These are phyloP conservation scores for Eruca vesicaria DNA, from an alignment of 441 rosid genomes.

Conservation along the genomic window DNA sequence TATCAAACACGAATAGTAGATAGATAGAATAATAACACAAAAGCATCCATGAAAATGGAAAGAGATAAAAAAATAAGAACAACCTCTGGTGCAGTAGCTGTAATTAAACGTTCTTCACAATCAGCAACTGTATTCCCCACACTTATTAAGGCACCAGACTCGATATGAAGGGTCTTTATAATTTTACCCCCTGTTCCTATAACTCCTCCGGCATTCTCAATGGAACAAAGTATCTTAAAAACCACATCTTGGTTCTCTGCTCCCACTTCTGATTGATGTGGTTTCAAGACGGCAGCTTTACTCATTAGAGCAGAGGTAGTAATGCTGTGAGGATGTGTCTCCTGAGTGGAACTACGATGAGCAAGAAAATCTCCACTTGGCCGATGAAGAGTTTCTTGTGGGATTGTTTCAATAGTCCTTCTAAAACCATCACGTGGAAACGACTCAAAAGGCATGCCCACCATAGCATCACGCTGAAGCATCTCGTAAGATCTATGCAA, in stretches of 20 bases:
- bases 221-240: conserved; percentile 73
- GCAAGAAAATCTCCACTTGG: conserved; percentile 41
- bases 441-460: conserved; percentile 35
- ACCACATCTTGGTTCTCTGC: conserved; percentile 51
- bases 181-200: conserved; percentile 87
- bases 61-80: conserved; percentile 10
- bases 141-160: conserved; percentile 75
- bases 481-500: conserved; percentile 41
- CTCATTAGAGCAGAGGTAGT: conserved; percentile 43
- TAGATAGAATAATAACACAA: conserved; percentile 6
- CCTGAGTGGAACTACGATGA: conserved; percentile 39
- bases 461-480: conserved; percentile 35
- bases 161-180: conserved; percentile 67
- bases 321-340: conserved; percentile 43
- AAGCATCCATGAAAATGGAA: conserved; percentile 10
- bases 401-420: conserved; percentile 36
- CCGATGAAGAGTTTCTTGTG: conserved; percentile 44
- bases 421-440: conserved; percentile 26
- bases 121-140: conserved; percentile 63
- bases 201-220: conserved; percentile 76
- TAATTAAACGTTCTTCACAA: conserved; percentile 79
- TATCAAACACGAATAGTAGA: conserved; percentile 15
- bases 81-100: conserved; percentile 83
- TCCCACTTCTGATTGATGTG: conserved; percentile 34
- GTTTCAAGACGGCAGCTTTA: conserved; percentile 43